Base-by-base conservation (phyloP, 139 green algal species). In the Coccomyxa sp. region DNA sequence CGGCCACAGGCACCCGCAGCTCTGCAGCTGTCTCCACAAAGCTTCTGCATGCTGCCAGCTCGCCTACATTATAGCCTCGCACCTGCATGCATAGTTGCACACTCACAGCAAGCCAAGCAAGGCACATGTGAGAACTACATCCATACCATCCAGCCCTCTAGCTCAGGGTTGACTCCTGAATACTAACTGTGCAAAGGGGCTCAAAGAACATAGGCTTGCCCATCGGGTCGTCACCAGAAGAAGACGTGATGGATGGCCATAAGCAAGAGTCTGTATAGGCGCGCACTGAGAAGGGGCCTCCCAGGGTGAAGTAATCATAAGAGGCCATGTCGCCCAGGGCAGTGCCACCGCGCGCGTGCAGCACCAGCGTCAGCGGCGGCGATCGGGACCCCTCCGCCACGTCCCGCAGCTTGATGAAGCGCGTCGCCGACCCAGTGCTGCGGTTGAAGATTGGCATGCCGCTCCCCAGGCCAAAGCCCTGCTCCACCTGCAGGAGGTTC, bases 291-390 rank as follows among this genome's bases (percentile, higher is more conserved):
- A 97, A 94, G 31, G 96, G 96, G 8, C 96, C 96, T 12, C 96
- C 96, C 27, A 99, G 89, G 18, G 93, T 84, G 83, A 97, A 98
- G 50, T 91, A 89, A 74, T 99, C 96, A 80, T 99, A 99, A 16
- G 89, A 82, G 8, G 94, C 89, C 69, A 98, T 86, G 84, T 98
- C 94, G 22, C 96, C 95, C 7, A 99, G 83, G 80, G 88, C 92
- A 70, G 88, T 89, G 55, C 82, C 83, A 50, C 73, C 76, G 76
- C 81, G 79, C 18, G 54, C 89, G 74, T 98, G 95, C 70, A 94
- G 77, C n/a, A 98, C 92, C 8, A 95, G 75, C 24, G 93, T 91
- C 74, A 88, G 79, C 8, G 94, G 94, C 0, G 87, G 84, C 36
- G 34, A 18, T 36, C 55, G 76, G 73, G 55, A 77, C 29, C 44